These are phyloP conservation scores for Gossypium aridum DNA, from an alignment of 441 rosid genomes.

Conservation along the genomic window DNA sequence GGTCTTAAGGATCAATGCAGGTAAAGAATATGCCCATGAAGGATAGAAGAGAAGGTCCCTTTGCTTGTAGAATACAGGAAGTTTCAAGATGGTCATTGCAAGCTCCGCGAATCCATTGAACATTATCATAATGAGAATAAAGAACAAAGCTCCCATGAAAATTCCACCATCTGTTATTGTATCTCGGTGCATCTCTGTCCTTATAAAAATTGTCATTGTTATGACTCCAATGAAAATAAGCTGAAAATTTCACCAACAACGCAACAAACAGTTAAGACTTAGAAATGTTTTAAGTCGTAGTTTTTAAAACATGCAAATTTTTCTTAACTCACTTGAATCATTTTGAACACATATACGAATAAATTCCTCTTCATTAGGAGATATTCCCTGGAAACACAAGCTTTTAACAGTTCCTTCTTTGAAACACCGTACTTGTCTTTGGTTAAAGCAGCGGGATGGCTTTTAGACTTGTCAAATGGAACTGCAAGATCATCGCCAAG, in stretches of 20 bases:
- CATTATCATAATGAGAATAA: slow-evolving; percentile 37
- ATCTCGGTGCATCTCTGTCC: slow-evolving; percentile 58
- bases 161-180: slow-evolving; percentile 53
- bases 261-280: not conserved
- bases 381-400: slow-evolving; percentile 65
- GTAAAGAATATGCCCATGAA: slow-evolving; percentile 84
- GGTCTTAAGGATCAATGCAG: slow-evolving; percentile 76
- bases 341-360: slow-evolving; percentile 61
- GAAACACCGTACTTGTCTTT: slow-evolving; percentile 54
- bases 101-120: slow-evolving; percentile 84
- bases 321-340: slow-evolving; percentile 43
- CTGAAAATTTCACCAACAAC: slow-evolving; percentile 28
- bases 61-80: slow-evolving; percentile 90
- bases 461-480: slow-evolving; percentile 64
- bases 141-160: slow-evolving; percentile 67
- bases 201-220: slow-evolving; percentile 53
- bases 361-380: slow-evolving; percentile 90
- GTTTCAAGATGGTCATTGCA: slow-evolving; percentile 64
- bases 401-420: slow-evolving; percentile 52
- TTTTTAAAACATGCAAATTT: not conserved
- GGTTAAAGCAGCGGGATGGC: slow-evolving; percentile 72
- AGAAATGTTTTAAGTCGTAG: not conserved
- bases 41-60: slow-evolving; percentile 81
- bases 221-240: slow-evolving; percentile 39
- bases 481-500: slow-evolving; percentile 55